A percentile compares a stretch with the other conserved stretches of the same genome.
phyloP scores from a whole-genome alignment of 164 flowering plant species.

The Liriodendron chinense region DNA sequence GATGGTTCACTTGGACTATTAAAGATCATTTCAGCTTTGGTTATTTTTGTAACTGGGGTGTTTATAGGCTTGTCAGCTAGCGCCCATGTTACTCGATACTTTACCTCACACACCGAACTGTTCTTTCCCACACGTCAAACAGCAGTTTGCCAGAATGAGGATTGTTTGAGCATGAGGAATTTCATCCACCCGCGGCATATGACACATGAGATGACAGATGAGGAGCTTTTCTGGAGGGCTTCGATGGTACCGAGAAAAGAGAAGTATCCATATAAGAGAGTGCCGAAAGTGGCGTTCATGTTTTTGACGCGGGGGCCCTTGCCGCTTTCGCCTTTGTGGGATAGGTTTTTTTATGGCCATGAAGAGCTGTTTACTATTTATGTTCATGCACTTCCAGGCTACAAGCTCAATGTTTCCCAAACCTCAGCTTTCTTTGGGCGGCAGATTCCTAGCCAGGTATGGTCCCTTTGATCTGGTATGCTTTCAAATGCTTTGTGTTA shows the following conservation, averaged over 20 bases:
- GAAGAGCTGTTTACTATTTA: constrained; percentile 40
- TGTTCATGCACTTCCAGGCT: constrained; percentile 41
- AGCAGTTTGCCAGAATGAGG: constrained; percentile 7
- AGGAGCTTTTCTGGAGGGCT: constrained; percentile 38
- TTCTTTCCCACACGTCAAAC: constrained; percentile 16
- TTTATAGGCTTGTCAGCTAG: constrained; percentile 32
- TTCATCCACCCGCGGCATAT: constrained; percentile 21
- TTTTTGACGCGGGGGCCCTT: constrained; percentile 38
- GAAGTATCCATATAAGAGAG: constrained; percentile 29
- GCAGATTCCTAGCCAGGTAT: constrained; percentile 54
- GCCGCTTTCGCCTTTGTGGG: constrained; percentile 47
- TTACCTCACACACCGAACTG: constrained; percentile 17
- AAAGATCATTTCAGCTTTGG: constrained; percentile 24
- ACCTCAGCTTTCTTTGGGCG: constrained; percentile 45
- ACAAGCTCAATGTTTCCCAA: constrained; percentile 27
- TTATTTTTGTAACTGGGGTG: constrained; percentile 30
- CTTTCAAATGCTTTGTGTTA: neutral
- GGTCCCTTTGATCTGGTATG: neutral
- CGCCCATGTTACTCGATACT: constrained; percentile 19
- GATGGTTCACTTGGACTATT: constrained; percentile 23
- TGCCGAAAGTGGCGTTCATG: constrained; percentile 38
- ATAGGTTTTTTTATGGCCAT: constrained; percentile 41
- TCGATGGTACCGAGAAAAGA: constrained; percentile 31
- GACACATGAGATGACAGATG: constrained; percentile 31
- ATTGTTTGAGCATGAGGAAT: constrained; percentile 16